Evolutionary conservation across 345 rosid genomes (phyloP).

Genomic region (Linum tenue): DNA sequence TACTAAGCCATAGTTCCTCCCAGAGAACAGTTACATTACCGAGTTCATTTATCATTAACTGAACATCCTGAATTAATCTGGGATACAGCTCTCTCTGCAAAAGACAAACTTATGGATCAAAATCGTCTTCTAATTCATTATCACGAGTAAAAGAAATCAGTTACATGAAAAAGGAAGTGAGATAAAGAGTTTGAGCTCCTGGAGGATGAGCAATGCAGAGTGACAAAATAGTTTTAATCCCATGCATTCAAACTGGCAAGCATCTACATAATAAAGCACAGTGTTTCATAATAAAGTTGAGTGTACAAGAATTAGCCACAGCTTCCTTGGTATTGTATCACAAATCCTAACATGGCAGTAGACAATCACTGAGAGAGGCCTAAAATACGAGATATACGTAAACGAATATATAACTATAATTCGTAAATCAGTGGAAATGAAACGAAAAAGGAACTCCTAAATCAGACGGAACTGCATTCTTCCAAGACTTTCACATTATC

Average conservation of each 20-base stretch:
- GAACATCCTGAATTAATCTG: constrained; percentile 82
- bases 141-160: constrained; percentile 1
- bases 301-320: neutral
- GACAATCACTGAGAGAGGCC: neutral
- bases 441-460: too few species aligned
- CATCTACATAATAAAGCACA: neutral
- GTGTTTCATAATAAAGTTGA: neutral
- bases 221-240: neutral
- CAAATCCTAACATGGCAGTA: neutral
- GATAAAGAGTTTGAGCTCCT: neutral
- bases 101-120: constrained; percentile 16
- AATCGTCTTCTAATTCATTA: constrained; percentile 8
- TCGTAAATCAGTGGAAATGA: too few species aligned
- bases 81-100: constrained; percentile 78
- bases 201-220: neutral
- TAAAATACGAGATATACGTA: neutral
- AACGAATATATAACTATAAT: neutral
- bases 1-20: constrained; percentile 97
- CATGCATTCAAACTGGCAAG: neutral
- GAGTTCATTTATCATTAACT: constrained; percentile 84
- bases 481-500: neutral
- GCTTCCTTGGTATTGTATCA: neutral
- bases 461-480: neutral
- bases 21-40: constrained; percentile 86
- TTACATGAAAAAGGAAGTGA: constrained; percentile 12